Percentiles rank a stretch among this genome's conserved stretches.
phyloP scores from a whole-genome alignment of 176 grass and related monocot species.

The Pharus latifolius region DNA sequence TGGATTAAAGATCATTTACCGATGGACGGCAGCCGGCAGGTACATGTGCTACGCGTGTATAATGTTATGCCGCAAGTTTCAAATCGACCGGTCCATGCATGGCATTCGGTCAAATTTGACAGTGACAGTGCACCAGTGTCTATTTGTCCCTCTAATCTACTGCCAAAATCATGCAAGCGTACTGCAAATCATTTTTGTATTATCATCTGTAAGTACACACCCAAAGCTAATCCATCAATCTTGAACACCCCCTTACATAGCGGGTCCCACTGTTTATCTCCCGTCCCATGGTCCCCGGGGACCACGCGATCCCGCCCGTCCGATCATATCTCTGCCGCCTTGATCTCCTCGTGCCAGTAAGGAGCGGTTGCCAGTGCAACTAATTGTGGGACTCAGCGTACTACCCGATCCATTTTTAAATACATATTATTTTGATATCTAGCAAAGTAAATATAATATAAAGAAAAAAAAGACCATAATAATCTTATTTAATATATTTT shows the following conservation, averaged over 20 bases:
- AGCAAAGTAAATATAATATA: no score
- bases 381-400: no score
- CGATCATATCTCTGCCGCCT: neutral
- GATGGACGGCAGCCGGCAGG: no score
- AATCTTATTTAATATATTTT: no score
- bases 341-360: neutral
- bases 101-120: slow-evolving; percentile 21
- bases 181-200: neutral
- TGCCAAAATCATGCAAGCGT: neutral
- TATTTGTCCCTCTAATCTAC: neutral
- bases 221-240: neutral
- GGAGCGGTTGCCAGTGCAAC: neutral
- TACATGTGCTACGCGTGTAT: neutral
- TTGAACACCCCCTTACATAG: neutral
- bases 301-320: neutral
- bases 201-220: neutral
- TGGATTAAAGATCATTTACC: no score
- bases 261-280: neutral
- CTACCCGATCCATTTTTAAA: no score
- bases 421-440: no score
- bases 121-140: slow-evolving; percentile 4
- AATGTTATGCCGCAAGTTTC: slow-evolving; percentile 3
- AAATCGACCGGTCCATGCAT: slow-evolving; percentile 17
- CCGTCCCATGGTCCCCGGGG: neutral
- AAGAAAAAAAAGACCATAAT: no score